phyloP scores from a whole-genome alignment of 2,329 filamentous ascomycete genomes.

The Calonectria hongkongensis region DNA sequence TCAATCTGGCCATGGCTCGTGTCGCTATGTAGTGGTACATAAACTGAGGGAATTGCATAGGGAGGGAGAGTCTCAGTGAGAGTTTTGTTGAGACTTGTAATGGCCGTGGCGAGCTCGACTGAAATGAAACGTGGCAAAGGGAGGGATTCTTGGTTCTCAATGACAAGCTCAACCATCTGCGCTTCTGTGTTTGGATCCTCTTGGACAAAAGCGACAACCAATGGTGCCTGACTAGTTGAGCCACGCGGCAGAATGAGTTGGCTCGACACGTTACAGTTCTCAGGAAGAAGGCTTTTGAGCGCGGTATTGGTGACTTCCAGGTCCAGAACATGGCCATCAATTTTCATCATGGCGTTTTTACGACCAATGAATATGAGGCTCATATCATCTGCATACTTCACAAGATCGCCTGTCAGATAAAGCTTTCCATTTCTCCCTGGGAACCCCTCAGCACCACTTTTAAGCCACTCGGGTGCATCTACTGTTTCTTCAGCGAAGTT shows the following conservation, averaged over 20 bases:
- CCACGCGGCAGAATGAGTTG: background rate
- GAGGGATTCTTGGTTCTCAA: background rate
- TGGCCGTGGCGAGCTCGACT: background rate
- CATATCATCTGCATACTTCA: slow-evolving; percentile 1
- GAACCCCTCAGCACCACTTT: background rate
- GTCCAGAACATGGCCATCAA: background rate
- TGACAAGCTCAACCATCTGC: background rate
- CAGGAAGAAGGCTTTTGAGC: background rate
- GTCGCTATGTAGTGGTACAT: background rate
- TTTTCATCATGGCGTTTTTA: background rate
- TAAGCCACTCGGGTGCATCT: background rate
- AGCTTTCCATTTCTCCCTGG: background rate
- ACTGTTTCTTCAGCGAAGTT: background rate
- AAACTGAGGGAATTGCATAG: background rate
- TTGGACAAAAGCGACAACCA: background rate
- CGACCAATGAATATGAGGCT: background rate
- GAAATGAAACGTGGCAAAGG: background rate
- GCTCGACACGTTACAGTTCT: background rate
- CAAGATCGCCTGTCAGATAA: background rate
- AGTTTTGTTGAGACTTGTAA: background rate
- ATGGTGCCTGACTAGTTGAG: background rate
- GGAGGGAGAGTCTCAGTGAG: background rate
- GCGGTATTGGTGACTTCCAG: background rate
- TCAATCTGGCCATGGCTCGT: background rate
- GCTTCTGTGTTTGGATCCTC: background rate